Conservation (phyloP, 169 alveolate genomes). For the Plasmodium inui region DNA sequence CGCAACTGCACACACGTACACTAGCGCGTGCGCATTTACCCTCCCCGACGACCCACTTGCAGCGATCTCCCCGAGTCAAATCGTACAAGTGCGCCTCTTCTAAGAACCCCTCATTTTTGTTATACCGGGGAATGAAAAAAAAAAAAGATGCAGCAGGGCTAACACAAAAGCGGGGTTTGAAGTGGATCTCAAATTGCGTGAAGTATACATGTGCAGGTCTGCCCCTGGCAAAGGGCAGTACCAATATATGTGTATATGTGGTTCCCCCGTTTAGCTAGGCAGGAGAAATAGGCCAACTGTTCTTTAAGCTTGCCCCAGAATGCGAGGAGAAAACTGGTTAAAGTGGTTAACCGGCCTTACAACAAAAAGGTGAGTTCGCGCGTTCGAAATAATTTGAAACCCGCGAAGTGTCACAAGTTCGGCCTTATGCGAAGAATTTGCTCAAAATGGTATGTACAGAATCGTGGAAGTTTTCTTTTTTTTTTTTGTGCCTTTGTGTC, state of each 20-base stretch:
- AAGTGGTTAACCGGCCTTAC: background rate
- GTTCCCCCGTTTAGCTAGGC: background rate
- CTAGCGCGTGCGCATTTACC: background rate
- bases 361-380: background rate
- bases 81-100: background rate
- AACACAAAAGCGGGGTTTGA: background rate
- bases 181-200: background rate
- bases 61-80: background rate
- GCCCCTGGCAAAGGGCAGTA: background rate
- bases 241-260: background rate
- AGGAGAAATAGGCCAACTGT: background rate
- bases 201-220: background rate
- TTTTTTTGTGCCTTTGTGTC: background rate
- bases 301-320: background rate
- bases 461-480: background rate
- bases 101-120: conserved; percentile 3
- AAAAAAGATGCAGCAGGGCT: background rate
- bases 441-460: background rate
- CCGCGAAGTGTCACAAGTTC: background rate
- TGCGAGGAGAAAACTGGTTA: background rate
- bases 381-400: background rate
- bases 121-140: background rate
- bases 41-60: background rate
- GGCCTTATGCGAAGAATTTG: background rate
- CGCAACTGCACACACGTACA: background rate